Percentiles rank a stretch among this genome's conserved stretches.
Conservation (phyloP, 768 basidiomycete genomes). For the Floccularia luteovirens region DNA sequence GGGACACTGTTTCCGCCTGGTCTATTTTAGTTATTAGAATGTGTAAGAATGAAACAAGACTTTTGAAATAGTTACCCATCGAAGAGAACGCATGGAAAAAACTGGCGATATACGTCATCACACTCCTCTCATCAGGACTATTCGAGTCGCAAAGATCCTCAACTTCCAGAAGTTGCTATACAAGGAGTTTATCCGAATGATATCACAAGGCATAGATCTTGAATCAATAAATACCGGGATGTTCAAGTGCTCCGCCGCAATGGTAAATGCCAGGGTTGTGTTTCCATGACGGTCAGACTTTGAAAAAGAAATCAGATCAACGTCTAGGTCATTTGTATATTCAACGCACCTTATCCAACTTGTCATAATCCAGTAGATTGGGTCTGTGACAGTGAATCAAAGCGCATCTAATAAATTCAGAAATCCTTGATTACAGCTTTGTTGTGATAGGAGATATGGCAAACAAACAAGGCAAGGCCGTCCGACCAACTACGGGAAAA, state of each 20-base stretch:
- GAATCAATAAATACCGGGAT: slow-evolving; percentile 65
- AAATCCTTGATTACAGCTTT: slow-evolving; percentile 4
- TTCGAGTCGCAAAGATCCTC: slow-evolving; percentile 85
- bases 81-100: slow-evolving; percentile 98
- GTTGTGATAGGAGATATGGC: slow-evolving; percentile 6
- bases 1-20: slow-evolving; percentile 89
- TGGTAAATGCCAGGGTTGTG: slow-evolving; percentile 78
- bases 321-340: neutral
- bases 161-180: slow-evolving; percentile 90
- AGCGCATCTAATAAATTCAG: slow-evolving; percentile 64
- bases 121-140: slow-evolving; percentile 92
- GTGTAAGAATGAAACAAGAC: slow-evolving; percentile 2
- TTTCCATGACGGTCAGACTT: slow-evolving; percentile 58
- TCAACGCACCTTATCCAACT: slow-evolving; percentile 66
- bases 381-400: slow-evolving; percentile 97
- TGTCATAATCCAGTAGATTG: slow-evolving; percentile 86
- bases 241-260: slow-evolving; percentile 82
- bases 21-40: slow-evolving; percentile 55
- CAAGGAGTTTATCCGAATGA: slow-evolving; percentile 3
- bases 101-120: slow-evolving; percentile 97
- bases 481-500: slow-evolving; percentile 93
- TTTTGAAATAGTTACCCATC: slow-evolving; percentile 57
- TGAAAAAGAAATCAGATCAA: slow-evolving; percentile 5
- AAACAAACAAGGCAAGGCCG: slow-evolving; percentile 85
- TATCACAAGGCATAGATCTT: neutral